Conservation (phyloP, 768 basidiomycete genomes). For the Lanmaoa rubissima region DNA sequence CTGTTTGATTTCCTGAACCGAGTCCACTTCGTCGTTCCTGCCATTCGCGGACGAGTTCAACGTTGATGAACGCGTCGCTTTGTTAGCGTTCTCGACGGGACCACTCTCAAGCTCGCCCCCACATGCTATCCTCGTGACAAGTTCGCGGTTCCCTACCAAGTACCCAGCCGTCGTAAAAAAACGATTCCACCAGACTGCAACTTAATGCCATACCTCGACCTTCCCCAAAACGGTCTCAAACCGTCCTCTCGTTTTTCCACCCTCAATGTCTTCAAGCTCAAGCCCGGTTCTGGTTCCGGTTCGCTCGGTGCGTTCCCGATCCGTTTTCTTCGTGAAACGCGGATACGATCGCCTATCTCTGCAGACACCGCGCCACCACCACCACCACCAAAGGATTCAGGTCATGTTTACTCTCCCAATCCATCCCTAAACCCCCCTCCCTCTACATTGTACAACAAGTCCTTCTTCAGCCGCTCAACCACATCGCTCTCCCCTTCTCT, state of each 20-base stretch:
- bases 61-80: background rate
- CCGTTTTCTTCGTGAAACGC: background rate
- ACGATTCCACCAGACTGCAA: background rate
- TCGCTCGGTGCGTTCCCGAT: background rate
- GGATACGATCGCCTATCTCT: background rate
- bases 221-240: conserved; percentile 11
- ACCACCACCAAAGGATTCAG: conserved; percentile 62
- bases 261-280: conserved; percentile 44
- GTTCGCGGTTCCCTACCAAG: background rate
- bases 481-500: conserved; percentile 45
- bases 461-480: conserved; percentile 40
- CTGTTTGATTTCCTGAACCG: background rate
- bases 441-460: conserved; percentile 25
- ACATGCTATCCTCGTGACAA: background rate
- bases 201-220: conserved; percentile 9
- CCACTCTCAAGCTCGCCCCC: background rate
- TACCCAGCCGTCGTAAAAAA: background rate
- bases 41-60: background rate
- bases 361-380: conserved; percentile 39
- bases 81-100: background rate
- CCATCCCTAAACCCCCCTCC: conserved; percentile 3
- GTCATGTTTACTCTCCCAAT: conserved; percentile 27
- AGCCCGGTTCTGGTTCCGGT: background rate
- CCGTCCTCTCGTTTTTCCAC: conserved; percentile 41
- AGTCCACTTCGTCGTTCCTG: background rate